A percentile compares a stretch with the other conserved stretches of the same genome.
Conservation (phyloP, 1,284 basidiomycete genomes). For the Fistulina hepatica region DNA sequence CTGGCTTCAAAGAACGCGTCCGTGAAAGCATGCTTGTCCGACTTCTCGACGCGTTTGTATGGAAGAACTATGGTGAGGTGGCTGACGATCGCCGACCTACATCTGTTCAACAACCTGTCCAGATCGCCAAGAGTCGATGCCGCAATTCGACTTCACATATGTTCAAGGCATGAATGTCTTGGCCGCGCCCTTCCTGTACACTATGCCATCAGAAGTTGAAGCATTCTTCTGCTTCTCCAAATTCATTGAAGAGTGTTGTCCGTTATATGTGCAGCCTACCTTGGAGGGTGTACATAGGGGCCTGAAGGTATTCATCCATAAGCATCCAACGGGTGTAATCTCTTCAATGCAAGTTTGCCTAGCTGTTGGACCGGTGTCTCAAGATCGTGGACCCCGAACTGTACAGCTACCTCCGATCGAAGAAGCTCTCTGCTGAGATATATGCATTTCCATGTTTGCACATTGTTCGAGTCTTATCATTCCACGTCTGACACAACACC, state of each 20-base stretch:
- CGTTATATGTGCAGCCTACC: slow-evolving; percentile 91
- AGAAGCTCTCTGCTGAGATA: slow-evolving; percentile 94
- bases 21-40: slow-evolving; percentile 95
- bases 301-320: slow-evolving; percentile 57
- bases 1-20: slow-evolving; percentile 89
- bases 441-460: slow-evolving; percentile 92
- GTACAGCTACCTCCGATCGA: slow-evolving; percentile 71
- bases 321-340: too few species aligned
- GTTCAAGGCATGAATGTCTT: slow-evolving; percentile 99
- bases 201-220: slow-evolving; percentile 91
- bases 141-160: slow-evolving; percentile 76
- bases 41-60: slow-evolving; percentile 92
- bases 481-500: slow-evolving; percentile 6
- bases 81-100: neutral
- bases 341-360: too few species aligned
- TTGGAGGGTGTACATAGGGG: slow-evolving; percentile 91
- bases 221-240: slow-evolving; percentile 93
- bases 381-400: slow-evolving; percentile 85
- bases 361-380: slow-evolving; percentile 89
- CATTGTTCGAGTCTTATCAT: slow-evolving; percentile 1
- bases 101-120: slow-evolving; percentile 3
- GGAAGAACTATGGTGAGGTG: slow-evolving; percentile 72
- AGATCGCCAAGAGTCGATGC: slow-evolving; percentile 65
- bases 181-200: slow-evolving; percentile 93
- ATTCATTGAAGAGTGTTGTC: slow-evolving; percentile 90